phyloP scores from a whole-genome alignment of 2,329 filamentous ascomycete genomes.

The Pseudogymnoascus verrucosus region DNA sequence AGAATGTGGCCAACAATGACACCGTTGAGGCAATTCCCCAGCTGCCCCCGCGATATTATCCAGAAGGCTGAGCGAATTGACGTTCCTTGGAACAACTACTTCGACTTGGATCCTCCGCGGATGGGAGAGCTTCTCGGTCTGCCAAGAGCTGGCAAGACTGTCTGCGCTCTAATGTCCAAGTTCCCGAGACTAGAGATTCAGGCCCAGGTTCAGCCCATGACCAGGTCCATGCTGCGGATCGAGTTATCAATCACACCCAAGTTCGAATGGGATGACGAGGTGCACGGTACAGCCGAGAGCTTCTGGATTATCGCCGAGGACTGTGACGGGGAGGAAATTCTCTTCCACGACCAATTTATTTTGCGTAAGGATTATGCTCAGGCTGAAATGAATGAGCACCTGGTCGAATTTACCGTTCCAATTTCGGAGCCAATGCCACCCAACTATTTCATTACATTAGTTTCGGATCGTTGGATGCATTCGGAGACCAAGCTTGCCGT shows the following conservation, averaged over 20 bases:
- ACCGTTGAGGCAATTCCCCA: constrained; percentile 81
- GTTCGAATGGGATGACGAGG: constrained; percentile 86
- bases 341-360: constrained; percentile 91
- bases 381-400: constrained; percentile 81
- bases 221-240: constrained; percentile 82
- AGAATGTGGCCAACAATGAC: constrained; percentile 99
- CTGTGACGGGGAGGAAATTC: constrained; percentile 89
- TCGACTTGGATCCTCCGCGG: constrained; percentile 88
- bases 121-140: constrained; percentile 93
- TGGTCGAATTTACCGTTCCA: constrained; percentile 92
- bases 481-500: constrained; percentile 89
- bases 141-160: constrained; percentile 76
- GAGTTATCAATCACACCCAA: constrained; percentile 88
- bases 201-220: constrained; percentile 90
- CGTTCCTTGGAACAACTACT: constrained; percentile 87
- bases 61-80: constrained; percentile 92
- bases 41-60: constrained; percentile 75
- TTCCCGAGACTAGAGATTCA: constrained; percentile 90
- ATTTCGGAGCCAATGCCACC: constrained; percentile 97
- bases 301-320: constrained; percentile 99
- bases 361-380: constrained; percentile 82
- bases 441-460: constrained; percentile 93
- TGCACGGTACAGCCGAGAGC: constrained; percentile 82
- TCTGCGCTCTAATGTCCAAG: constrained; percentile 80
- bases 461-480: constrained; percentile 98